Base-by-base conservation (phyloP, 2,329 filamentous ascomycete species). In the Botrytis tulipae region DNA sequence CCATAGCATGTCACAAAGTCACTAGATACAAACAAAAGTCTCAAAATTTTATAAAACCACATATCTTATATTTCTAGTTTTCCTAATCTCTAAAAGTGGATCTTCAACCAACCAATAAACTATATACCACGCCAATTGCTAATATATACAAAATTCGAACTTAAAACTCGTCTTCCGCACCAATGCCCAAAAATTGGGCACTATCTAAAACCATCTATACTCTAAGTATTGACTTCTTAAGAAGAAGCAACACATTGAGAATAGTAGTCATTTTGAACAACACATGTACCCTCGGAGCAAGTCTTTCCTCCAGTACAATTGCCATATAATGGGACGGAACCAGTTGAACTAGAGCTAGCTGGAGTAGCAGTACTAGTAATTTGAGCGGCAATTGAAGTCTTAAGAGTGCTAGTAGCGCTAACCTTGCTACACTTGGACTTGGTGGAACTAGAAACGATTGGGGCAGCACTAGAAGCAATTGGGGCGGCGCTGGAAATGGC, bases 241-340 rank as follows among this genome's bases (percentile, higher is more conserved):
- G 60, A 61, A 37, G 59, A 62, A 62, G 60, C 37, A 42, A 68
- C 16, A 54, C 66, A 68, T 57, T 68, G 66, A 20, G 66, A 57
- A 35, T 68, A 68, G 35, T 20, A 68, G 0, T 2, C 16, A 1
- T 68, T 68, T 25, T 68, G 66, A 40, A 4, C 66, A 3, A 57
- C 48, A 54, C 66, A 68, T 8, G 16, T 68, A n/a, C 66, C 66
- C 35, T 68, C 48, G 29, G 66, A 40, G 66, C 66, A 68, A 2
- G 66, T 57, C 48, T 68, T 57, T 29, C 66, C 66, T 25, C 66
- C 66, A 57, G 25, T 22, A 48, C 66, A 68, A n/a, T 68, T 68
- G 6, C 48, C 66, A 25, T 57, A 68, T 18, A 68, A 54, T 9
- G 66, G 35, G 9, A 68, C 66, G 35, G 66, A 57, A 29, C 35